phyloP scores from a whole-genome alignment of 2,329 filamentous ascomycete species.

The Ascochyta fabae region DNA sequence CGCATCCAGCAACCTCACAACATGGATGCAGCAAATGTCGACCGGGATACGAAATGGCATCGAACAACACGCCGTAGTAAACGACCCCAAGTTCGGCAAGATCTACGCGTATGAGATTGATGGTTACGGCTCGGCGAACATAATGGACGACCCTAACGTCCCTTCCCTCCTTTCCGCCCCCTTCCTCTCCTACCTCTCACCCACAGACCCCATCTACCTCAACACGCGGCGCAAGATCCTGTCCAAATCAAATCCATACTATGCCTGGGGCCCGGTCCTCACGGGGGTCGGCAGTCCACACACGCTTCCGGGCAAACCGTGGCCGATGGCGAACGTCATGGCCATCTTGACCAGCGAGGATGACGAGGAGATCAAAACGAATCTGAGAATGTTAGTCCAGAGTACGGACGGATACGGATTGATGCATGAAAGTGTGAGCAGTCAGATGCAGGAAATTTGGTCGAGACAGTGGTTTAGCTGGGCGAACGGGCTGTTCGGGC shows the following conservation, averaged over 20 bases:
- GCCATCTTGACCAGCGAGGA: constrained; percentile 56
- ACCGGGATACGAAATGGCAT: constrained; percentile 52
- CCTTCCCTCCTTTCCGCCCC: constrained; percentile 70
- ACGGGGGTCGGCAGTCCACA: constrained; percentile 56
- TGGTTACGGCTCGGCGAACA: constrained; percentile 56
- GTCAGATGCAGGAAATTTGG: constrained; percentile 49
- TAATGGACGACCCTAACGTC: constrained; percentile 77
- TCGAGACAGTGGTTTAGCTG: constrained; percentile 59
- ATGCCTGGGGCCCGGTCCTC: constrained; percentile 54
- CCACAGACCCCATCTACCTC: constrained; percentile 50
- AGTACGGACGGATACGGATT: constrained; percentile 57
- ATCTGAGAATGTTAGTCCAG: constrained; percentile 53
- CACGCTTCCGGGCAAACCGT: constrained; percentile 52
- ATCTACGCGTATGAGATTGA: constrained; percentile 59
- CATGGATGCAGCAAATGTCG: constrained; percentile 64
- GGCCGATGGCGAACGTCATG: constrained; percentile 60
- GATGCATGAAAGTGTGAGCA: constrained; percentile 59
- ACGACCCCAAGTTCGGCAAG: constrained; percentile 40
- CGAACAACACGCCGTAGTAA: constrained; percentile 50
- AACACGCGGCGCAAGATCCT: constrained; percentile 55
- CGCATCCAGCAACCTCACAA: constrained; percentile 57
- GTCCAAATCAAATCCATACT: constrained; percentile 56
- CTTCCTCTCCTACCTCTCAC: constrained; percentile 62
- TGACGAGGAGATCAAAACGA: constrained; percentile 52
- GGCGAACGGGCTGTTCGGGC: constrained; percentile 60